Evolutionary conservation across 75 land plant species (phyloP), one percentile per base, ranked within the genome.

Genomic region (Picea sitchensis): DNA sequence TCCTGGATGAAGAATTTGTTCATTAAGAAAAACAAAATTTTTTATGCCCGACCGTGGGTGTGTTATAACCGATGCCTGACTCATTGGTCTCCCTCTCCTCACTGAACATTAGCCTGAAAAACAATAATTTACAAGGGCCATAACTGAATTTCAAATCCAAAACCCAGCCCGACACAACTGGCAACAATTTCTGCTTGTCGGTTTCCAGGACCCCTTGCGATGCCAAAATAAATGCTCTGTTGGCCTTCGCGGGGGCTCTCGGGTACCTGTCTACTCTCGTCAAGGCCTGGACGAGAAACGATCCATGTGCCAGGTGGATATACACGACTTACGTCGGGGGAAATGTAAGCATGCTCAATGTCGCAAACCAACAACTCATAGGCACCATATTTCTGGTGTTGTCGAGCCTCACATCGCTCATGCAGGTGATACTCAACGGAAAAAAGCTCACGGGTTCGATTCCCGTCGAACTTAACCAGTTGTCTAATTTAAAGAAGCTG

Each of bases 101-200:
- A 4, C 85, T 96, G 5, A 79, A 76, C 47, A 65, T 96, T 18
- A 86, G 83, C 61, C 81, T 96, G 79, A 90, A 87, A 15, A 90
- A 94, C 80, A 96, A 96, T 73, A 77, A 86, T 57, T 79, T 96
- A 34, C 88, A 96, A 38, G 98, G 98, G 0, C 89, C 91, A 1
- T 69, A 84, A 20, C 97, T 95, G 6, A 34, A 57, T 12, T 91
- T 91, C 57, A 74, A 74, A 21, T 61, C 62, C 62, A 3, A 17
- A 20, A 20, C 62, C n/a, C 20, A 15, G 17, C 20, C 17, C 20
- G 77, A 79, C 12, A 84, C 82, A 75, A 71, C 51, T 36, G 36
- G 2, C 30, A 91, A 94, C 68, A 85, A 83, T 23, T 92, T 92
- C 81, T 94, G 94, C 58, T 58, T 74, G 58, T 18, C 77, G 13